Base-by-base conservation (phyloP, 306 rosid species). In the Sophora flavescens region DNA sequence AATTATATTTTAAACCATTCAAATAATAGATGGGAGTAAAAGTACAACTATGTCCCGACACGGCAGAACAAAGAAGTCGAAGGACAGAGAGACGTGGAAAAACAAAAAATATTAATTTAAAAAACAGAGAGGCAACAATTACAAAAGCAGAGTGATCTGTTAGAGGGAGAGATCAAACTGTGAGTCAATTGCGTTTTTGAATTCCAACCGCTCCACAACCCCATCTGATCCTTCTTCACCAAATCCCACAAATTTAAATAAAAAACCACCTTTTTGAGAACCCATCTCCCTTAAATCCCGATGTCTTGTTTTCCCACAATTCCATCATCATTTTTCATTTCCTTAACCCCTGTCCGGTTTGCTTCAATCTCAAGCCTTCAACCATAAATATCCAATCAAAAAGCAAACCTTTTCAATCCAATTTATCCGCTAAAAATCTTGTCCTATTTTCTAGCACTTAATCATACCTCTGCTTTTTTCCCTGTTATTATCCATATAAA, bases 171-270 rank as follows among this genome's bases (percentile, higher is more conserved):
- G 45, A 52, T 68, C 15, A 83, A 83, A 74, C 36, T 5, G 45
- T 5, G 45, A 58, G 82, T 76, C 82, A 79, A 82, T 50, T 42
- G 38, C 0, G 64, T 82, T 79, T 82, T 79, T 79, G 75, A 79
- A 86, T 76, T 72, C 84, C 87, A 86, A 85, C 83, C 84, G 87
- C 98, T 87, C 89, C 89, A 79, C 22, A 22, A 53, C 78, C 68
- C 69, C 62, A 59, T 70, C 52, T 87, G 75, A 79, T 60, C 75
- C 61, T 36, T 63, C 83, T 62, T 60, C 89, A 78, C 92, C 92
- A 84, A 89, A 87, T 86, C 70, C 85, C 77, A 73, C 77, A 15
- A 78, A 2, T 30, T 90, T 52, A 76, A 44, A 44, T 44, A 44
- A 80, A 87, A 86, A n/a, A 76, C 85, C 83, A 68, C 58, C 73